Evolutionary conservation across 2,329 filamentous ascomycete species (phyloP), one percentile per base, ranked within the genome.

Genomic region (Colletotrichum viniferum): DNA sequence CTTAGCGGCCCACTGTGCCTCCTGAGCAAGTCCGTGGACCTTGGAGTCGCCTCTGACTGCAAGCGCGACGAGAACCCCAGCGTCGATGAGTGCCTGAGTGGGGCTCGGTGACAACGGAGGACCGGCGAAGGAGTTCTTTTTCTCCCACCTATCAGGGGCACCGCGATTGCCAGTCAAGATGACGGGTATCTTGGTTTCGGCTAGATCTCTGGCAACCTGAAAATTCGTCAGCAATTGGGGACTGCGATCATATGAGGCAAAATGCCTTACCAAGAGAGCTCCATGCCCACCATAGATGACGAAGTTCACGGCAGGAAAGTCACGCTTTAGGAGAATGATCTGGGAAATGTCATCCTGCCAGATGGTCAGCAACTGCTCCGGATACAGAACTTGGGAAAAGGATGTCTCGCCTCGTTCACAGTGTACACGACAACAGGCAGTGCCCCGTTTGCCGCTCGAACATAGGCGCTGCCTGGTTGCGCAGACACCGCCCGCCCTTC

Each of bases 41-140:
- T 85, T 83, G 16, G 80, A 81, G 71, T 86, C 84, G 7, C 77
- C 81, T 62, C 77, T 76, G n/a, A 80, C 55, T 13, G 70, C 70
- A 2, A 73, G 55, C 3, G 70, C 70, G 0, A 69, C 12, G 8
- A 63, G 70, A 10, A 73, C 70, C 0, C 70, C 60, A 9, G 63
- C 70, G 13, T 73, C 67, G 12, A 60, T 30, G 3, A 74, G 38
- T 8, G 63, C 60, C 14, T 68, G 63, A 16, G 85, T 84, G 1
- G 85, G 80, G 43, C 82, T 85, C 32, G 78, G 80, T 7, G 80
- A 83, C 3, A 88, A 81, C 3, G 87, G 87, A 5, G 86, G 86
- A 0, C 86, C 86, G 0, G 83, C 79, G 1, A 87, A 79, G 3
- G 81, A 79, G 36, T 84, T 81, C 13, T 80, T 81, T 24, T 82